These are phyloP conservation scores for Alopecurus myosuroides DNA, from an alignment of 176 grass and related monocot species.

Conservation along the genomic window DNA sequence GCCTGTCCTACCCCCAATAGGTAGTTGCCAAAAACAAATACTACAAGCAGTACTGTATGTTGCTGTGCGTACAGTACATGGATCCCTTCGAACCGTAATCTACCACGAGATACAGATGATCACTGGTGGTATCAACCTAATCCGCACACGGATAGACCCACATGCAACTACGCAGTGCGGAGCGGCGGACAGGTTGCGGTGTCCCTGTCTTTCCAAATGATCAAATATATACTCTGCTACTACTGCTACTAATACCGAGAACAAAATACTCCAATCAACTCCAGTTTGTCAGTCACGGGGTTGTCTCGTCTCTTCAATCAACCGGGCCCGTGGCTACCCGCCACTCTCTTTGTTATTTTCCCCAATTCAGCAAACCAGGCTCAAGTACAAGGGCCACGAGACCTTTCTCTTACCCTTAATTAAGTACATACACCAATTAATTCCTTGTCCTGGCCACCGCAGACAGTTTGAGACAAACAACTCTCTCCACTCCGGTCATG, in stretches of 20 bases:
- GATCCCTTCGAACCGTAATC: neutral
- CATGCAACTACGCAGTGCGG: neutral
- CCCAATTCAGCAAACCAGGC: neutral
- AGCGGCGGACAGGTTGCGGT: neutral
- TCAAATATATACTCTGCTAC: neutral
- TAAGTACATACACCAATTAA: neutral
- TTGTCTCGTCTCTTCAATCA: neutral
- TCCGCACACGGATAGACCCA: neutral
- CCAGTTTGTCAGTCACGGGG: neutral
- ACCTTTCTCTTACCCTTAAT: neutral
- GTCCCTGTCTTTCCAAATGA: neutral
- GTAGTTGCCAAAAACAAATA: neutral
- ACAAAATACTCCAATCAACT: neutral
- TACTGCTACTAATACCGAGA: neutral
- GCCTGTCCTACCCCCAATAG: neutral
- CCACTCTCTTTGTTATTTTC: neutral
- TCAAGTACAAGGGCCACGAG: neutral
- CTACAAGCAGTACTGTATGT: neutral
- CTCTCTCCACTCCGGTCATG: neutral
- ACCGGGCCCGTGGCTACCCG: neutral
- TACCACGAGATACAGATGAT: neutral
- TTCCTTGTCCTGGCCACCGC: neutral
- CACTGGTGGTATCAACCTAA: neutral
- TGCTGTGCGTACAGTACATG: neutral
- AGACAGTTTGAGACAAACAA: neutral